Conservation (phyloP, 805 yeast species). For the Nakazawaea peltata region DNA sequence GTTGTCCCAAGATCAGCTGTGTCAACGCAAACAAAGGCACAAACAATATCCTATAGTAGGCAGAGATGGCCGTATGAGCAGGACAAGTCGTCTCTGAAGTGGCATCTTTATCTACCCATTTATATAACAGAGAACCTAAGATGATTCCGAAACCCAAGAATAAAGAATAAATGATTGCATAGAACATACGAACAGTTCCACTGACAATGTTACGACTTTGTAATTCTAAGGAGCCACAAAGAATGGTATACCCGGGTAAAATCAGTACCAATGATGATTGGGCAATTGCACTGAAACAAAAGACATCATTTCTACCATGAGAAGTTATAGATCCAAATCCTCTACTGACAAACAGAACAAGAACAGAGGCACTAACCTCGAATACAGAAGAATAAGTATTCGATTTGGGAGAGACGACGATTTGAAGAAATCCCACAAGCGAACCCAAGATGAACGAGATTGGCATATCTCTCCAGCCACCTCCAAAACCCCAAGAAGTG, state of each 20-base stretch:
- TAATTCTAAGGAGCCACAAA: slow-evolving; percentile 75
- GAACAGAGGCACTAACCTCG: slow-evolving; percentile 73
- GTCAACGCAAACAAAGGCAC: slow-evolving; percentile 63
- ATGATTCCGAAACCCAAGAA: slow-evolving; percentile 83
- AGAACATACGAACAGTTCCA: slow-evolving; percentile 84
- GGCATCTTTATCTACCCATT: slow-evolving; percentile 71
- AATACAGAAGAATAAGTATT: slow-evolving; percentile 72
- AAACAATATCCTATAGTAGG: slow-evolving; percentile 48
- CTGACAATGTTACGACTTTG: slow-evolving; percentile 77
- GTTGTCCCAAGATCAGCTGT: slow-evolving; percentile 58
- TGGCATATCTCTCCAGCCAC: slow-evolving; percentile 74
- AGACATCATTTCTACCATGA: slow-evolving; percentile 35
- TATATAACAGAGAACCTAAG: slow-evolving; percentile 75
- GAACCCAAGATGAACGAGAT: slow-evolving; percentile 64
- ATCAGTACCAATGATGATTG: slow-evolving; percentile 78
- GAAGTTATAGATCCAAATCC: slow-evolving; percentile 65
- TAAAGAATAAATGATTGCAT: slow-evolving; percentile 76
- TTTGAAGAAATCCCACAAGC: slow-evolving; percentile 69
- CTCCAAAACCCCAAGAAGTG: slow-evolving; percentile 70
- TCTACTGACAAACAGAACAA: slow-evolving; percentile 72
- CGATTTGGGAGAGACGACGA: slow-evolving; percentile 63
- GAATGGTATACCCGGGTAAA: slow-evolving; percentile 77
- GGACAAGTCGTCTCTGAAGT: slow-evolving; percentile 47
- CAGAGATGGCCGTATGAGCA: slow-evolving; percentile 30
- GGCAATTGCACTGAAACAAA: slow-evolving; percentile 74